Percentiles rank a stretch among this genome's conserved stretches.
Evolutionary conservation across 768 basidiomycete species (phyloP).

Genomic region (Pulveroboletus sp.): DNA sequence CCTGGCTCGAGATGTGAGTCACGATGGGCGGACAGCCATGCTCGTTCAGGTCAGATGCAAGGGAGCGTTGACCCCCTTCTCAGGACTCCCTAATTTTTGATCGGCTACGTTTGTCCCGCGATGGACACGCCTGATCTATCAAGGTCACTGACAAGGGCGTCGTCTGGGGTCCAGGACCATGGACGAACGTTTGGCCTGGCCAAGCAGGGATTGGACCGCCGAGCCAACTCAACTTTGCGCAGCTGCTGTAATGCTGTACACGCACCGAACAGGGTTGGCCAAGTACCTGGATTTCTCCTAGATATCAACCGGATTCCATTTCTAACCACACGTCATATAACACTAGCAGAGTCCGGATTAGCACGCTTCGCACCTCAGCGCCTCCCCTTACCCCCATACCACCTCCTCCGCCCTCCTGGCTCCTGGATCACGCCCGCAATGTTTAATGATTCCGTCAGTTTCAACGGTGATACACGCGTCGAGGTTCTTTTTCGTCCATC

Average conservation of each 20-base stretch:
- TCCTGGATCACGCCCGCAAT: slow-evolving; percentile 1
- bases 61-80: background rate
- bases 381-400: background rate
- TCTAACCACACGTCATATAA: slow-evolving; percentile 12
- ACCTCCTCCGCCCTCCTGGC: background rate
- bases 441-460: slow-evolving; percentile 25
- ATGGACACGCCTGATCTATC: no score
- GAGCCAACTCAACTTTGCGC: slow-evolving; percentile 1
- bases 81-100: background rate
- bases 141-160: background rate
- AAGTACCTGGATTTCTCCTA: slow-evolving; percentile 16
- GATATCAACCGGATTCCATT: slow-evolving; percentile 5
- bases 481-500: slow-evolving; percentile 15
- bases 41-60: no score
- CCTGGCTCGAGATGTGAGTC: no score
- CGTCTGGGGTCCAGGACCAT: background rate
- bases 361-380: slow-evolving; percentile 1
- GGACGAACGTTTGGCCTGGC: slow-evolving; percentile 10
- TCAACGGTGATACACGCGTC: slow-evolving; percentile 27
- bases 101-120: background rate
- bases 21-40: no score
- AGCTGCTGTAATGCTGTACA: background rate
- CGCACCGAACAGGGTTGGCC: background rate
- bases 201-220: slow-evolving; percentile 12
- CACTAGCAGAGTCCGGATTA: background rate